Base-by-base conservation (phyloP, 257 asterid genomes). In the Nicotiana otophora region DNA sequence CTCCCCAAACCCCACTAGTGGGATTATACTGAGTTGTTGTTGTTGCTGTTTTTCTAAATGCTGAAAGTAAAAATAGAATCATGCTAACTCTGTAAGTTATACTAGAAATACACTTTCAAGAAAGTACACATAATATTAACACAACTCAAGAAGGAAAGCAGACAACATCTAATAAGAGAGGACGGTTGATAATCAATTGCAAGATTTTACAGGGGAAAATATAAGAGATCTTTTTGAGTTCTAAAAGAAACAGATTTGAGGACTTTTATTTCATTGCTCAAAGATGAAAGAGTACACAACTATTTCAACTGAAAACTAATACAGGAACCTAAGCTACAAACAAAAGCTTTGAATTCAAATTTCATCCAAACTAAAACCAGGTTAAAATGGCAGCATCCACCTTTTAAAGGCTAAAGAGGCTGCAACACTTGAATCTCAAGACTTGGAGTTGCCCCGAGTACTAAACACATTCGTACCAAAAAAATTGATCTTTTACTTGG, bases 401-500 rank as follows among this genome's bases (percentile, higher is more conserved):
- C 4, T 31, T 74, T 57, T 48, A 3, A 7, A 48, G 78, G 79
- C 61, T 42, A 5, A 14, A 74, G 62, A 74, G 79, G 23, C 0
- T 26, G 61, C 62, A 48, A 74, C 26, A 46, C 68, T 81, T 83
- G 79, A 82, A 34, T 81, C 63, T 70, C 60, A n/a, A 75, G 57
- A 68, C 10, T 68, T 79, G 48, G 68, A 81, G 77, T n/a, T 46
- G 78, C 82, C 57, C 77, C 46, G 65, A 80, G 68, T 5, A 48
- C 57, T 39, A 55, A 72, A 4, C 48, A 23, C 78, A 28, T 75
- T 23, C n/a, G 74, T 12, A 15, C 63, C 7, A 10, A 70, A 46
- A 23, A 3, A 1, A 0, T 26, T 58, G 33, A 82, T 14, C 4
- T 46, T 84, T 92, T 86, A 94, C 92, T 93, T 93, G 33, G 98